Percentiles rank a stretch among this genome's conserved stretches.
These are phyloP conservation scores for Sarocladiaceae sp. DNA, from an alignment of 2,329 filamentous ascomycete genomes.

Conservation along the genomic window DNA sequence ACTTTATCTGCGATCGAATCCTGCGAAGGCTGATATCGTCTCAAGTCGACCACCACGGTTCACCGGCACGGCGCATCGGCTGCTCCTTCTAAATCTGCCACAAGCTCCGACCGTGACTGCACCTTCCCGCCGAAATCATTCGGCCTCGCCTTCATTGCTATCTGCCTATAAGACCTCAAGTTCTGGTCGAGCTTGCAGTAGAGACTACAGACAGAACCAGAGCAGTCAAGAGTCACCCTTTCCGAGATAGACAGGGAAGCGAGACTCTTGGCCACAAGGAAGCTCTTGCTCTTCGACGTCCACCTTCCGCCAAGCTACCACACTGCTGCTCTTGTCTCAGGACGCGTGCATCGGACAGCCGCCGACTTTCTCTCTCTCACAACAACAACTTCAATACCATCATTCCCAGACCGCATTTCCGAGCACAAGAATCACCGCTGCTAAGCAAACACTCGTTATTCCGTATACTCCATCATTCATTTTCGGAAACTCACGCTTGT, in stretches of 20 bases:
- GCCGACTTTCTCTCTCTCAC: neutral
- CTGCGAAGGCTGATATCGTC: neutral
- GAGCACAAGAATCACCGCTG: no score
- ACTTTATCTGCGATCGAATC: no score
- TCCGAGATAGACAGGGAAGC: neutral
- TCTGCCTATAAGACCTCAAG: neutral
- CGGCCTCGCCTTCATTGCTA: no score
- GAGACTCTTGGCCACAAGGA: no score
- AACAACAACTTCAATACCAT: neutral
- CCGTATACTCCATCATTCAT: neutral
- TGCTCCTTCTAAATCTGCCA: neutral
- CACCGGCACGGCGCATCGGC: no score
- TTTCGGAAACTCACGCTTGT: neutral
- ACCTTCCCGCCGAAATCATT: conserved; percentile 1
- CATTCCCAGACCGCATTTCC: neutral
- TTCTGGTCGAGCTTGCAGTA: neutral
- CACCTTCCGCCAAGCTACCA: no score
- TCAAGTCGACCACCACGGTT: neutral
- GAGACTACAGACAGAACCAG: neutral
- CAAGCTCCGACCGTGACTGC: neutral
- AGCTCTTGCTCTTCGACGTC: no score
- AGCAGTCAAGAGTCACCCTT: neutral
- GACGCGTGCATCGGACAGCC: neutral
- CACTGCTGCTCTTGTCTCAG: no score
- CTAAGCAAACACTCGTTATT: no score